Conservation (phyloP, 768 basidiomycete species). For the Lentinus brumalis region DNA sequence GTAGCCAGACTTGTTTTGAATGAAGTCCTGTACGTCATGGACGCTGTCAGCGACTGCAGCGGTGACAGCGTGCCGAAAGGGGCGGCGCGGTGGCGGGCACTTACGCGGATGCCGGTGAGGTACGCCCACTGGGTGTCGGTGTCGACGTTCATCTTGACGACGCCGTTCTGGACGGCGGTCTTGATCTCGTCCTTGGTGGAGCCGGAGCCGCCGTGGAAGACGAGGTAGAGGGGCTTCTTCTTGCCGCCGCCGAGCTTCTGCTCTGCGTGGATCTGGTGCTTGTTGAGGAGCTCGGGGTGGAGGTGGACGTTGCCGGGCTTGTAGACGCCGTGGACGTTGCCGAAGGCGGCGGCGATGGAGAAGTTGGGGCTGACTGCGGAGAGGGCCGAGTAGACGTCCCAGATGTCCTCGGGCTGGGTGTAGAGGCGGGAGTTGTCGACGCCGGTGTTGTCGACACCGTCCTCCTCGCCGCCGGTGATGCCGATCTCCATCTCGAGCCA, state of each 20-base stretch:
- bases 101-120: constrained; percentile 77
- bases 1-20: constrained; percentile 85
- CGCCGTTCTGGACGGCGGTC: constrained; percentile 88
- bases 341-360: constrained; percentile 97
- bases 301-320: constrained; percentile 97
- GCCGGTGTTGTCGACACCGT: constrained; percentile 96
- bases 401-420: constrained; percentile 97
- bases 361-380: constrained; percentile 88
- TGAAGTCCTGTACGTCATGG: constrained; percentile 63
- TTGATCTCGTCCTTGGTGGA: constrained; percentile 95
- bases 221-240: constrained; percentile 89
- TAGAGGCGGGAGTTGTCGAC: constrained; percentile 94
- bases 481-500: constrained; percentile 99
- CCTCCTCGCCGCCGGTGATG: constrained; percentile 99
- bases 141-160: constrained; percentile 99
- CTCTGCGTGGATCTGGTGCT: constrained; percentile 82
- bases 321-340: constrained; percentile 99
- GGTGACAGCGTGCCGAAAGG: not conserved
- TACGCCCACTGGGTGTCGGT: constrained; percentile 81
- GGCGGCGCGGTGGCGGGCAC: constrained; percentile 15
- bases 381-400: constrained; percentile 86
- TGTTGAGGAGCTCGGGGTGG: constrained; percentile 85
- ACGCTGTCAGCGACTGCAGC: not conserved
- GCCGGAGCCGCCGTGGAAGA: constrained; percentile 99
- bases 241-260: constrained; percentile 64